Base-by-base conservation (phyloP, 805 yeast species). In the Candida boleticola region DNA sequence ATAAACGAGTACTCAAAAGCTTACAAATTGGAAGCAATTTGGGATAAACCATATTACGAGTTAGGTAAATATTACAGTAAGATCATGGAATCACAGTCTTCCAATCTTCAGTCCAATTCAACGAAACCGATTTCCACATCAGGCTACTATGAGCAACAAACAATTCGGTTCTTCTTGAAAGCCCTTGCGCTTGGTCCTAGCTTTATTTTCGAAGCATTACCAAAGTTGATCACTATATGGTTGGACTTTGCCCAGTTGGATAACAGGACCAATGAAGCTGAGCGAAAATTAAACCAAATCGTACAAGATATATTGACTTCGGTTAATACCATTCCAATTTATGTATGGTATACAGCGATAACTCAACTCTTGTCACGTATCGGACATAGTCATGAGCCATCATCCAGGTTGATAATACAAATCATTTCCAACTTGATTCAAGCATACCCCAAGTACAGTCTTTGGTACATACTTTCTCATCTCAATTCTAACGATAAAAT, bases 171-270 rank as follows among this genome's bases (percentile, higher is more conserved):
- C 31, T 85, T 83, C 53, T 63, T 80, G 25, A 71, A 76, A 25
- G 79, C 92, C 0, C 71, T 87, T 20, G 71, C 74, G 7, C 68
- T 72, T 31, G 89, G 93, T 1, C 73, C 82, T 2, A 73, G 77
- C 29, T 84, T 80, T 54, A 75, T 87, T 2, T 81, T 81, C 55
- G 97, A 93, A 61, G 84, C 92, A 0, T 65, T 93, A 17, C 98
- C 99, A 0, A 89, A 89, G 53, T 77, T 88, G n/a, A 75, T 90
- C 4, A 89, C 96, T 0, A 74, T 87, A 6, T 93, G 99, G 99
- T 67, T 93, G 19, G 96, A 90, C 52, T 85, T 83, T 58, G 80
- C 75, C 1, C 72, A 69, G 35, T 49, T 44, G 21, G 44, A 52
- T 5, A 45, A 46, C 9, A 51, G 47, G 14, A 43, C 55, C 4